Evolutionary conservation across 2,329 filamentous ascomycete species (phyloP), one percentile per base, ranked within the genome.

Genomic region (Phoma sp.): DNA sequence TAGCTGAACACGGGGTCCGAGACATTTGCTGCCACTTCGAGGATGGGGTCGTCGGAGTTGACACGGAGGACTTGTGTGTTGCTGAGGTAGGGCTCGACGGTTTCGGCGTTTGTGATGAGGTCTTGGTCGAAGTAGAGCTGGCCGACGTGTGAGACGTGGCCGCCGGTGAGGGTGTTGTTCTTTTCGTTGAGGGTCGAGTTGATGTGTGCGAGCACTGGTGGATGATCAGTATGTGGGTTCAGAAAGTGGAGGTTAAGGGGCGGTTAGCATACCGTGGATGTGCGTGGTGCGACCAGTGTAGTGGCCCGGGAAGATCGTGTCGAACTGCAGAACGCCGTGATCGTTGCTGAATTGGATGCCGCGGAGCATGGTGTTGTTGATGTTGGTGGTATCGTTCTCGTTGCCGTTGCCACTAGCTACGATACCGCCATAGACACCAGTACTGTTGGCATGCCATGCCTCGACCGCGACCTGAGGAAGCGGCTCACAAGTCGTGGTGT

Each of bases 61-160:
- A 68, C 72, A 1, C 79, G 84, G 8, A 82, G 45, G 1, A 48
- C 58, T 33, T 74, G 70, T 2, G 63, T 73, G 62, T 77, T 78
- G 46, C 68, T 70, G 45, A 60, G 69, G 66, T 78, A 77, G 4
- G 81, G 80, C 1, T 63, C 58, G 4, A 71, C 73, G 3, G 68
- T 63, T 57, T 84, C 80, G 50, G 87, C 82, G 17, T 73, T 60
- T 32, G 62, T 61, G 64, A 84, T 81, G 4, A 88, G 80, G 50
- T 77, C 75, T 68, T 87, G 82, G 71, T 88, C 85, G 54, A 85
- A 88, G 80, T 85, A 88, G 32, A 85, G 61, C 67, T 89, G 86
- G 21, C 85, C 85, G 43, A 88, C 79, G 74, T 88, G 85, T 12
- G 81, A 79, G 49, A 82, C 77, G 47, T 73, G 75, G 9, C 77